These are phyloP conservation scores for Tremella mesenterica DNA, from an alignment of 768 basidiomycete genomes.

Conservation along the genomic window DNA sequence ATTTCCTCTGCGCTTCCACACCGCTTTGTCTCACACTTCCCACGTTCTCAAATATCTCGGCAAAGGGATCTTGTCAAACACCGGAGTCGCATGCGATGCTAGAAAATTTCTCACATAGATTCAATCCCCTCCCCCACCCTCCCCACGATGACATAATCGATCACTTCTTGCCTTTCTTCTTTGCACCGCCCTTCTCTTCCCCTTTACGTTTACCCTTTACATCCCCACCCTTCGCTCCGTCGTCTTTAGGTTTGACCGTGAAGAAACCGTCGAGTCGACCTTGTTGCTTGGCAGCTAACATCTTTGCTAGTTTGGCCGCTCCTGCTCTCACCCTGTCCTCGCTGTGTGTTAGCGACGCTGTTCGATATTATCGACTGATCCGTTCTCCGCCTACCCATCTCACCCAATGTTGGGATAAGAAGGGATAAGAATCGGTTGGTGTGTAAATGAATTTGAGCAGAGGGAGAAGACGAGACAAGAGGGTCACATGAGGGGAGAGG, in stretches of 20 bases:
- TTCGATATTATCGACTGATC: too few relatives aligned
- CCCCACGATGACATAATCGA: too few relatives aligned
- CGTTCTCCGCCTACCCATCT: too few relatives aligned
- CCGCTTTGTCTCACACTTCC: background rate
- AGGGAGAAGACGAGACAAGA: too few relatives aligned
- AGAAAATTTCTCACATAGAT: too few relatives aligned
- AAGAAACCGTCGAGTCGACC: constrained; percentile 96
- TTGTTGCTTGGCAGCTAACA: constrained; percentile 82
- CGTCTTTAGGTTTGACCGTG: constrained; percentile 56
- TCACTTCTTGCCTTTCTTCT: constrained; percentile 45
- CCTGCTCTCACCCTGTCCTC: constrained; percentile 95
- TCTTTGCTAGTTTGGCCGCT: constrained; percentile 83
- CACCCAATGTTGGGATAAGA: background rate
- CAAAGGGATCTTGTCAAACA: too few relatives aligned
- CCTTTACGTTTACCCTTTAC: constrained; percentile 51
- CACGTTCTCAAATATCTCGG: background rate
- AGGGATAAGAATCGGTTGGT: too few relatives aligned
- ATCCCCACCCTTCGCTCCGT: constrained; percentile 38
- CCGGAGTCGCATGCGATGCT: too few relatives aligned
- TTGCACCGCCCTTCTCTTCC: constrained; percentile 42
- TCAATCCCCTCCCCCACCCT: background rate
- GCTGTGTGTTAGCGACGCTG: constrained; percentile 47
- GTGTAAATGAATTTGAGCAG: too few relatives aligned
- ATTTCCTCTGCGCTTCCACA: background rate
- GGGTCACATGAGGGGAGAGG: too few relatives aligned